Base-by-base conservation (phyloP, 2,329 filamentous ascomycete genomes). In the Sclerotinia glacialis region DNA sequence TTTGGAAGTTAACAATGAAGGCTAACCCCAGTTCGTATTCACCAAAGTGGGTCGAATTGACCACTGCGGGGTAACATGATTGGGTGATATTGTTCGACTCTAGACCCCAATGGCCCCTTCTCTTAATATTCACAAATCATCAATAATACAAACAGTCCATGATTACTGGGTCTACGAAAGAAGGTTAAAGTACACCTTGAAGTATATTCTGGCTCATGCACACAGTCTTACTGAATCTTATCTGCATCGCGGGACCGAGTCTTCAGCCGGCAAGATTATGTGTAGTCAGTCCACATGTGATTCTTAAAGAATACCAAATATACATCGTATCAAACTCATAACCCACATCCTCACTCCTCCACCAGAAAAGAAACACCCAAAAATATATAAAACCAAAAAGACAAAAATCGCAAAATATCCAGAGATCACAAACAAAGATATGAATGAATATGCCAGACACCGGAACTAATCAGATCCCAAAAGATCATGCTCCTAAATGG, bases 1-100 rank as follows among this genome's bases (percentile, higher is more conserved):
- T 23, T 5, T 11, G 1, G 23, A 23, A 5, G 12, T 18, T 47
- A 16, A 12, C 37, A 31, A 11, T 40, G 37, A 40, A 14, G 34
- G 53, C 53, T 55, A 60, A 23, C 28, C 26, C 9, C 23, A 28
- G 9, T 21, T 58, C 54, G 54, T 58, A 47, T 49, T 60, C 58
- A 14, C 7, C 31, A 49, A 2, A 49, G 31, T 49, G 44, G 58
- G 58, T 37, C 44, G 16, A 4, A 34, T 37, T 42, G 37, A 37
- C 7, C 6, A 9, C 8, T 14, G 4, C 16, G 2, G 21, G 28
- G 28, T 28, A 12, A 60, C 47, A 5, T 47, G 21, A 37, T 60
- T 60, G 26, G 56, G 21, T 46, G 53, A 7, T 5, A 26, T 31
- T 8, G 34, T 9, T 9, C 14, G 14, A 40, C 40, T 9, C 11